Percentiles rank a stretch among this genome's conserved stretches.
These are phyloP conservation scores for Amniculicola lignicola DNA, from an alignment of 495 filamentous ascomycete species.

Conservation along the genomic window DNA sequence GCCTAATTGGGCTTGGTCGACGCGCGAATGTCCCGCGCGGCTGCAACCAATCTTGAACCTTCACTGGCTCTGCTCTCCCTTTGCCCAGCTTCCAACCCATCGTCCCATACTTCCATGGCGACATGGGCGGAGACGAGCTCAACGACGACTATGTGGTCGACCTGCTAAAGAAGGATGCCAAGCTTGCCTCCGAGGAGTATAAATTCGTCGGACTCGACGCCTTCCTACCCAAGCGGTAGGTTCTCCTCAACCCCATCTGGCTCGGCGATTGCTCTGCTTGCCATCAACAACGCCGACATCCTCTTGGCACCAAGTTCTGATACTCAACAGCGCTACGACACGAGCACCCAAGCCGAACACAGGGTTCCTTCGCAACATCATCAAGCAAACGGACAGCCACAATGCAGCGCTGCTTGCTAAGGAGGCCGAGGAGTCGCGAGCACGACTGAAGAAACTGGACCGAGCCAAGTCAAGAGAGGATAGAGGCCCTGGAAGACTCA, in stretches of 20 bases:
- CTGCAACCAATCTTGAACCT: too few relatives aligned
- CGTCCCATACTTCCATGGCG: background rate
- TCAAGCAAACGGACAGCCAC: slow-evolving; percentile 83
- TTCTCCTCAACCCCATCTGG: slow-evolving; percentile 3
- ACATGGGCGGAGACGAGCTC: slow-evolving; percentile 7
- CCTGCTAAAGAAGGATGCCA: slow-evolving; percentile 70
- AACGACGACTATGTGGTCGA: slow-evolving; percentile 73
- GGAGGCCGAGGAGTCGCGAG: slow-evolving; percentile 65
- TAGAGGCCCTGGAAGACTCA: slow-evolving; percentile 11
- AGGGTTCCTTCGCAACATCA: slow-evolving; percentile 80
- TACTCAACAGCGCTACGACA: slow-evolving; percentile 47
- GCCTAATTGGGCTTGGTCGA: too few relatives aligned
- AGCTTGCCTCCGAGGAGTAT: slow-evolving; percentile 66
- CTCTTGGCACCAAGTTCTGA: slow-evolving; percentile 22
- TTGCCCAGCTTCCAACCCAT: too few relatives aligned
- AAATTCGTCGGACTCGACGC: slow-evolving; percentile 68
- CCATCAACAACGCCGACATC: background rate
- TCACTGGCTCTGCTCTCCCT: too few relatives aligned
- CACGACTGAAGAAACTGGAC: slow-evolving; percentile 51
- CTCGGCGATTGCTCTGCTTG: background rate
- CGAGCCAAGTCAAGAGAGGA: background rate
- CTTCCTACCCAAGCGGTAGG: slow-evolving; percentile 66
- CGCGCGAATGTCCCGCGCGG: too few relatives aligned
- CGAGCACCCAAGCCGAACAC: slow-evolving; percentile 88
- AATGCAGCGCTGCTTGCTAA: slow-evolving; percentile 83